These are phyloP conservation scores for Copromyces sp. DNA, from an alignment of 495 filamentous ascomycete species.

Conservation along the genomic window DNA sequence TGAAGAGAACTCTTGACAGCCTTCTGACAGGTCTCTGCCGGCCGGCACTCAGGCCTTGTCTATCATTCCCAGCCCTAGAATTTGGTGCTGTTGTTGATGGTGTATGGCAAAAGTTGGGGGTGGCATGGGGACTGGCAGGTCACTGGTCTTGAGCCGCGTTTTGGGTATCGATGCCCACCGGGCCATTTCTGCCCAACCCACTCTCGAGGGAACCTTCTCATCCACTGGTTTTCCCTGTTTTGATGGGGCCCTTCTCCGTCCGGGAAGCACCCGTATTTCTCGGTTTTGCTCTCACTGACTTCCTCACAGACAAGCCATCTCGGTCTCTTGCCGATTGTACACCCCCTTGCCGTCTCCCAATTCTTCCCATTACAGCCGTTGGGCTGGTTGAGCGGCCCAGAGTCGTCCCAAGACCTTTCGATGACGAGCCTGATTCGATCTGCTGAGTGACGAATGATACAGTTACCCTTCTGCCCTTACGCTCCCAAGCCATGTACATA, in stretches of 20 bases:
- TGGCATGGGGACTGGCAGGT: conserved; percentile 7
- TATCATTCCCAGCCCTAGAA: conserved; percentile 11
- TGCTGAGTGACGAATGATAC: background rate
- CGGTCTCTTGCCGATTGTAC: background rate
- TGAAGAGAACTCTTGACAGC: background rate
- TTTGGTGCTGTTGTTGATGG: conserved; percentile 17
- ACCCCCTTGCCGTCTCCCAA: background rate
- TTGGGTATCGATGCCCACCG: conserved; percentile 26
- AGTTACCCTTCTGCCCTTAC: background rate
- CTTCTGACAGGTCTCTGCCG: background rate
- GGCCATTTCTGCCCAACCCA: conserved; percentile 31
- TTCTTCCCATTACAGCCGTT: background rate
- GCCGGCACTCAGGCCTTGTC: background rate
- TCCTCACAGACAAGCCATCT: background rate
- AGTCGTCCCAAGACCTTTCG: background rate
- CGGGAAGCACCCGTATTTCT: background rate
- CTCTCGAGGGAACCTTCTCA: conserved; percentile 19
- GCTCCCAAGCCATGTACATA: background rate
- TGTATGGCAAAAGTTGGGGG: conserved; percentile 14
- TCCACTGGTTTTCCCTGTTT: conserved; percentile 15
- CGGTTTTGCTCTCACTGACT: background rate
- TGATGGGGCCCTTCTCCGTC: background rate
- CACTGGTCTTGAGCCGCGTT: conserved; percentile 18
- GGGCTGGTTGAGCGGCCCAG: background rate
- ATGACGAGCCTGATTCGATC: background rate